These are phyloP conservation scores for Myrmaecium sp. DNA, from an alignment of 2,329 filamentous ascomycete genomes.

Conservation along the genomic window DNA sequence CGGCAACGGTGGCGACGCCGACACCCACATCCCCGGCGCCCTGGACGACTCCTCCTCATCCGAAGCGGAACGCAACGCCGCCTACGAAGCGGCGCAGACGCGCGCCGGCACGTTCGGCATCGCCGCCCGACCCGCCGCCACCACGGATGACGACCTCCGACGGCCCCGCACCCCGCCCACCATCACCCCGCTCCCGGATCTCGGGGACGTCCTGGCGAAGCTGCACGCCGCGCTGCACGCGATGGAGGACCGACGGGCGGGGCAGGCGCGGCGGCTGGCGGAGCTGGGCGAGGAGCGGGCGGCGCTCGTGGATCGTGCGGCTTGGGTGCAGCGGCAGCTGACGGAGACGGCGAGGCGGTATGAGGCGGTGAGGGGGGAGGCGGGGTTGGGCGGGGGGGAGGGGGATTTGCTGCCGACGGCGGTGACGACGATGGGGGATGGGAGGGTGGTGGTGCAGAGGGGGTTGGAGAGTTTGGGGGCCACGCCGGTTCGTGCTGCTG, in stretches of 20 bases:
- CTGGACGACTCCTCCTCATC: slow-evolving; percentile 51
- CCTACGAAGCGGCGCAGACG: slow-evolving; percentile 77
- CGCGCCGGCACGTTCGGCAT: slow-evolving; percentile 65
- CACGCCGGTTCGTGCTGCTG: slow-evolving; percentile 12
- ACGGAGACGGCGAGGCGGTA: slow-evolving; percentile 65
- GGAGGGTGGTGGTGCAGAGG: slow-evolving; percentile 17
- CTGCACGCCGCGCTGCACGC: slow-evolving; percentile 43
- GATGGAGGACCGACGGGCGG: slow-evolving; percentile 42
- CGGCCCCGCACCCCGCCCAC: slow-evolving; percentile 46
- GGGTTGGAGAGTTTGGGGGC: slow-evolving; percentile 20
- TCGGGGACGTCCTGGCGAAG: slow-evolving; percentile 48
- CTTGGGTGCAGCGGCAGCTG: slow-evolving; percentile 63
- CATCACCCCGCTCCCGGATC: slow-evolving; percentile 60
- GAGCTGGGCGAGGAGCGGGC: slow-evolving; percentile 51
- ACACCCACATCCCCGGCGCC: too few relatives aligned
- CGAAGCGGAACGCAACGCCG: slow-evolving; percentile 48
- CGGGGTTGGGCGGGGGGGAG: slow-evolving; percentile 17
- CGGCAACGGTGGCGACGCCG: slow-evolving; percentile 37
- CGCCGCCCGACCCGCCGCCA: slow-evolving; percentile 24
- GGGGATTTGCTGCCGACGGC: slow-evolving; percentile 4
- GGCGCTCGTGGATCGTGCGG: slow-evolving; percentile 52
- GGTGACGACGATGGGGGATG: slow-evolving; percentile 12
- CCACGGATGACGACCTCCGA: slow-evolving; percentile 24
- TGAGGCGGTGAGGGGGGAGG: slow-evolving; percentile 36
- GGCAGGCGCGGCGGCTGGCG: slow-evolving; percentile 46